phyloP scores from a whole-genome alignment of 2,329 filamentous ascomycete genomes.

The Phaeomoniella chlamydospora region DNA sequence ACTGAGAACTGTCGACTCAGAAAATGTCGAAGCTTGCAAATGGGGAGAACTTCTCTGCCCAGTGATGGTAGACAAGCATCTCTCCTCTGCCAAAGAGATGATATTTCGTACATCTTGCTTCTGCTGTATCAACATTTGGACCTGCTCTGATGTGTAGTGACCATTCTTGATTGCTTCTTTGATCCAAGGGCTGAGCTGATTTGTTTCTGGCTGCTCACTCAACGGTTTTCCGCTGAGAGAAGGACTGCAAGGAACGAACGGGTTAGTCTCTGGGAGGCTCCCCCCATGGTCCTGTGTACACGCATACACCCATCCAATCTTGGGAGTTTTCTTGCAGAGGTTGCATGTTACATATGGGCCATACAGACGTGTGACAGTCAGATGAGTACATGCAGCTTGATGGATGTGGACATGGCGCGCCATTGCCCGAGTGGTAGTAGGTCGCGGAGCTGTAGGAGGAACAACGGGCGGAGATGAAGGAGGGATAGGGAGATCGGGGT shows the following conservation, averaged over 20 bases:
- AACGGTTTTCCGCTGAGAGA: conserved; percentile 1
- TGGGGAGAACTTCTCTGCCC: conserved; percentile 7
- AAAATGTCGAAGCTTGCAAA: background rate
- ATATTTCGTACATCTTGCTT: conserved; percentile 18
- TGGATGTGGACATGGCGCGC: conserved; percentile 7
- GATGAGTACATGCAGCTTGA: conserved; percentile 45
- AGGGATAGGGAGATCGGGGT: background rate
- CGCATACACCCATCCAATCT: conserved; percentile 58
- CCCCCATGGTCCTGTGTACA: conserved; percentile 51
- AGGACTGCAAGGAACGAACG: conserved; percentile 4
- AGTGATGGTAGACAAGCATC: conserved; percentile 12
- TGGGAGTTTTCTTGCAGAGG: conserved; percentile 39
- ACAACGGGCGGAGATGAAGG: background rate
- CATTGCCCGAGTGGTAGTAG: conserved; percentile 6
- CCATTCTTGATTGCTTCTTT: conserved; percentile 25
- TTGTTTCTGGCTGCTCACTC: conserved; percentile 4
- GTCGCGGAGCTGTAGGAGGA: background rate
- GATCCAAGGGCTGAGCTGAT: conserved; percentile 21
- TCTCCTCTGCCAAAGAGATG: conserved; percentile 12
- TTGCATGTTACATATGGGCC: conserved; percentile 38
- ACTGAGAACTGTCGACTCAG: background rate
- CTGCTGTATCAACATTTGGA: conserved; percentile 24
- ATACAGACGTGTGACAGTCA: conserved; percentile 51
- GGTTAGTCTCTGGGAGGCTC: conserved; percentile 20
- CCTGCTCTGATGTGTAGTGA: conserved; percentile 26